Evolutionary conservation across 2,329 filamentous ascomycete species (phyloP), one percentile per base, ranked within the genome.

Genomic region (Blastomyces emzantsi): DNA sequence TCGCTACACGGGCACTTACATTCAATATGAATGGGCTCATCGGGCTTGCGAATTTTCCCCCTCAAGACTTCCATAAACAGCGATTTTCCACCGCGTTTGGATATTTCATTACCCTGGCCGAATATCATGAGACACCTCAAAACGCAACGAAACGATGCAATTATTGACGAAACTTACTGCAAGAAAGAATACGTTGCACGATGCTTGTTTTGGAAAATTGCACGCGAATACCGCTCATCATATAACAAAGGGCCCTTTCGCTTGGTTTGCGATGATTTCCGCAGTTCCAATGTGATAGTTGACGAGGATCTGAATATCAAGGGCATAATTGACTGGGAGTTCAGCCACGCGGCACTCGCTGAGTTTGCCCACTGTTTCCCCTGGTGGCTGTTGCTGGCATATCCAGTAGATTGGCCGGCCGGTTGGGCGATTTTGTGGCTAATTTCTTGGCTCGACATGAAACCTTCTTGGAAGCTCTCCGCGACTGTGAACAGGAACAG

Each of bases 181-280:
- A 70, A 74, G 6, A 74, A 30, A 80, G n/a, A 80, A 63, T 79
- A 79, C 58, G 72, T 79, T 3, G 73, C 76, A 3, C 76, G 76
- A 3, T 73, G 76, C 33, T 64, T 80, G 0, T 79, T 79, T 64
- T 76, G 74, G 5, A 73, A 66, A 45, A 62, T 77, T 3, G 73
- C 73, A 5, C 22, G 65, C 6, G 28, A 43, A 28, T 43, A 47
- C 41, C 19, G 19, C 8, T 39, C 55, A n/a, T 2, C 68, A 67
- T 22, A 67, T 73, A 57, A 64, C 13, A 64, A 64, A 41, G 69
- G 69, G 1, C 66, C 65, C 0, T 71, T 70, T 28, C 65, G 63
- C n/a, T 28, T 70, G 6, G 69, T 66, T 19, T 66, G 63, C 25
- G 70, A 73, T n/a, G 67, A 70, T 61, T 60, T 71, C 6, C 56